These are phyloP conservation scores for Proteromonas lacertae DNA, from an alignment of 352 stramenopile genomes.

Conservation along the genomic window DNA sequence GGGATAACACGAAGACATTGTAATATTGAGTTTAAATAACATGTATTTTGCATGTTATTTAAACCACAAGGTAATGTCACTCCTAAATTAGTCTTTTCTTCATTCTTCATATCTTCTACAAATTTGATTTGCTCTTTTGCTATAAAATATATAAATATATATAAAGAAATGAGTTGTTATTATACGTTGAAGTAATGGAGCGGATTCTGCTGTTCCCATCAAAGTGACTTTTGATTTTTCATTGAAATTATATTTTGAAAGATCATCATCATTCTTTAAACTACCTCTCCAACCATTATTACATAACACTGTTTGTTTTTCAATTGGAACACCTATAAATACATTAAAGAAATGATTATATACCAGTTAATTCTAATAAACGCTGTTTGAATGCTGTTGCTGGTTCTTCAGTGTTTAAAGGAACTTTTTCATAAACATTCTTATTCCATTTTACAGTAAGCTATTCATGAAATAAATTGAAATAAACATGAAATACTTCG, in stretches of 20 bases:
- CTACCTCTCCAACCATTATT: conserved; percentile 39
- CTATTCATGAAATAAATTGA: no score
- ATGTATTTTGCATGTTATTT: conserved; percentile 73
- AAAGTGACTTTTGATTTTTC: conserved; percentile 29
- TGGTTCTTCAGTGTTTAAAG: conserved; percentile 5
- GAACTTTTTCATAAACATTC: conserved; percentile 11
- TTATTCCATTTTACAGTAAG: conserved; percentile 19
- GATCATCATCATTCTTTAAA: conserved; percentile 29
- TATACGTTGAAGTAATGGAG: conserved; percentile 26
- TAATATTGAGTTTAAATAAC: conserved; percentile 68
- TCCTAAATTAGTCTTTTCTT: conserved; percentile 33
- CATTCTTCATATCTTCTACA: conserved; percentile 35
- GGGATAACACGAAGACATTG: conserved; percentile 40
- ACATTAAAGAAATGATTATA: background rate
- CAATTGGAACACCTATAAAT: conserved; percentile 20
- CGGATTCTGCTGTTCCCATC: conserved; percentile 61
- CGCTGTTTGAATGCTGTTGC: conserved; percentile 11
- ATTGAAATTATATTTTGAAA: conserved; percentile 13
- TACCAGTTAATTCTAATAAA: conserved; percentile 10
- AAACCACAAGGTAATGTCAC: conserved; percentile 58
- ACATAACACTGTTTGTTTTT: conserved; percentile 42
- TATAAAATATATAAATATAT: background rate
- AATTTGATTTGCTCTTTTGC: conserved; percentile 15
- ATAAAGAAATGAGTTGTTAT: background rate
- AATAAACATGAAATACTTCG: no score